A percentile compares a stretch with the other conserved stretches of the same genome.
Evolutionary conservation across 2,329 filamentous ascomycete genomes (phyloP).

Genomic region (Westerdykella sp.): DNA sequence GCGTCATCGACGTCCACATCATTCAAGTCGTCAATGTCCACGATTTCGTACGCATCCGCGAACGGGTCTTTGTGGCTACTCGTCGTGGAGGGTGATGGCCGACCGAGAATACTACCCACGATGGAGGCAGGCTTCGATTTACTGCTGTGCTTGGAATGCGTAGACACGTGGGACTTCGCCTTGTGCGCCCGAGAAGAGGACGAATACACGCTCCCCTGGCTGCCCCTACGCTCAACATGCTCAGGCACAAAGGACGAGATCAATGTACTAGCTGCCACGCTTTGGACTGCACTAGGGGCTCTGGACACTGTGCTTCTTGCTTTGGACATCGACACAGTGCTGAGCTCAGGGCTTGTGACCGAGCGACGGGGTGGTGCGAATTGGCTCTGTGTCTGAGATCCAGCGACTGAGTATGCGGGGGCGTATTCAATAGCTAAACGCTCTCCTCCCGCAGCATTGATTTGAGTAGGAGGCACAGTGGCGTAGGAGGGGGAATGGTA

Average conservation of each 20-base stretch:
- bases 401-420: constrained; percentile 7
- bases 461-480: constrained; percentile 22
- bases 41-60: constrained; percentile 29
- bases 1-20: constrained; percentile 38
- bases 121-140: constrained; percentile 27
- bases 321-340: constrained; percentile 15
- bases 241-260: constrained; percentile 36
- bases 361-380: constrained; percentile 23
- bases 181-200: constrained; percentile 28
- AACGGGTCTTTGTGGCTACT: constrained; percentile 24
- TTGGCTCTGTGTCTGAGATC: neutral
- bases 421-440: constrained; percentile 14
- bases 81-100: constrained; percentile 18
- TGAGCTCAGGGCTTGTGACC: constrained; percentile 25
- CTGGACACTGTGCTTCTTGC: constrained; percentile 14
- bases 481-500: constrained; percentile 30
- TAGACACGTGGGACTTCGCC: constrained; percentile 25
- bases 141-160: constrained; percentile 15
- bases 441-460: constrained; percentile 6
- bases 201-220: constrained; percentile 29
- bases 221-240: constrained; percentile 19
- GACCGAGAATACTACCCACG: constrained; percentile 34
- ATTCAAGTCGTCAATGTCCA: constrained; percentile 28
- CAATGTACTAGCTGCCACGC: constrained; percentile 27
- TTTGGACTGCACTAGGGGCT: constrained; percentile 17